Percentiles rank a stretch among this genome's conserved stretches.
Evolutionary conservation across 495 filamentous ascomycete species (phyloP).

Genomic region (Jackrogersella multiformis): DNA sequence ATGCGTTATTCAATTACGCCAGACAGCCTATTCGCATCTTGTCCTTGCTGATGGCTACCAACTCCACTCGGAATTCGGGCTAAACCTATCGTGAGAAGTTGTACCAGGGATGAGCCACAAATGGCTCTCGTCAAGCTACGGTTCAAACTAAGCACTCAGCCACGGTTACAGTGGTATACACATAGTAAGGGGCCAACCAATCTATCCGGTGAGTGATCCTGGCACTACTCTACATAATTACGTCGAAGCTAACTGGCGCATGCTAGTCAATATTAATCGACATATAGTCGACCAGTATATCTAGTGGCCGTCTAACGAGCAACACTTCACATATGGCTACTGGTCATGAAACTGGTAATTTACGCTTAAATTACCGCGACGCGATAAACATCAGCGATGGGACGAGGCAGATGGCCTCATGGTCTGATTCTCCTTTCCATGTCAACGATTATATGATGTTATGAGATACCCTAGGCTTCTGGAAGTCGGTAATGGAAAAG

Average conservation of each 20-base stretch:
- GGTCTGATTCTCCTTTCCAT: neutral
- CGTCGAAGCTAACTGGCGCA: too few species aligned
- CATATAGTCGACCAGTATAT: too few species aligned
- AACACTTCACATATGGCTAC: too few species aligned
- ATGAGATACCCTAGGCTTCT: slow-evolving; percentile 4
- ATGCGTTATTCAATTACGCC: neutral
- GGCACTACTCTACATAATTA: too few species aligned
- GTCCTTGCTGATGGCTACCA: neutral
- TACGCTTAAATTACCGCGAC: neutral
- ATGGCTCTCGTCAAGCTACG: neutral
- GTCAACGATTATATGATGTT: neutral
- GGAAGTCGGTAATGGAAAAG: neutral
- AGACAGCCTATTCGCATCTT: too few species aligned
- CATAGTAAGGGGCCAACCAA: too few species aligned
- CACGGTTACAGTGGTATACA: too few species aligned
- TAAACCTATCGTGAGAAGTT: neutral
- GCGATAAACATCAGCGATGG: neutral
- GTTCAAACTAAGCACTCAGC: too few species aligned
- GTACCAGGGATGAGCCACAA: neutral
- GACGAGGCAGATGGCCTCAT: neutral
- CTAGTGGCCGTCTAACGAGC: too few species aligned
- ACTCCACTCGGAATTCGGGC: neutral
- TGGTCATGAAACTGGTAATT: too few species aligned
- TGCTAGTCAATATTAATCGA: too few species aligned
- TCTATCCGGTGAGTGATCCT: too few species aligned